phyloP scores from a whole-genome alignment of 352 stramenopile species.

The Globisporangium recalcitrans region DNA sequence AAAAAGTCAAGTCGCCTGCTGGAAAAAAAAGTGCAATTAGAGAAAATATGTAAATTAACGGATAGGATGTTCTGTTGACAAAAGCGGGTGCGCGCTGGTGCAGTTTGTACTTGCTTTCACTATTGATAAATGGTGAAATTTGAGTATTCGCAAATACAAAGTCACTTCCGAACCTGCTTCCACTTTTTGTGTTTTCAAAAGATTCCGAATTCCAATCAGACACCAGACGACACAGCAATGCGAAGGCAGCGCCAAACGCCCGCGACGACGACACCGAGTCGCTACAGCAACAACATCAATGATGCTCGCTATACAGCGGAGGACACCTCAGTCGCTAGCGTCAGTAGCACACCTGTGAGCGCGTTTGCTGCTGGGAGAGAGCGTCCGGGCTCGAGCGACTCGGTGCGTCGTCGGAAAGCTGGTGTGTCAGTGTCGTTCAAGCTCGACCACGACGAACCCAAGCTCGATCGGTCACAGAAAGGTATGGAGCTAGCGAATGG shows the following conservation, averaged over 20 bases:
- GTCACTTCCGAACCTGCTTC: too few species aligned
- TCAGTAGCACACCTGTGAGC: background rate
- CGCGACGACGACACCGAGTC: slow-evolving; percentile 1
- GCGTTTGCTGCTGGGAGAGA: background rate
- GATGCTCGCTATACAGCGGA: slow-evolving; percentile 13
- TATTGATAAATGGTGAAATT: too few species aligned
- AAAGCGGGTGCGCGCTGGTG: too few species aligned
- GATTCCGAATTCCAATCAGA: too few species aligned
- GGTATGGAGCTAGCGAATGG: background rate
- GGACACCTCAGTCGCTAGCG: background rate
- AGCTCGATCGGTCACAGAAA: slow-evolving; percentile 8
- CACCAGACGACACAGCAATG: too few species aligned
- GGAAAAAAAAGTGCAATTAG: too few species aligned
- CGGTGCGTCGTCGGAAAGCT: slow-evolving; percentile 11
- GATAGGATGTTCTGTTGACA: too few species aligned
- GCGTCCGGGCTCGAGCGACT: slow-evolving; percentile 11
- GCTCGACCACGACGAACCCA: slow-evolving; percentile 18
- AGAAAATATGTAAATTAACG: too few species aligned
- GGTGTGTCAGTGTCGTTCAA: slow-evolving; percentile 32
- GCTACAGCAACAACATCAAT: background rate
- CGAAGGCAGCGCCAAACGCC: slow-evolving; percentile 9
- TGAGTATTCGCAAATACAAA: too few species aligned
- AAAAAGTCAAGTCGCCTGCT: too few species aligned
- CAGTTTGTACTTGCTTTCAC: too few species aligned
- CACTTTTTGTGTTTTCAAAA: too few species aligned